Percentiles rank a stretch among this genome's conserved stretches.
phyloP scores from a whole-genome alignment of 2,329 filamentous ascomycete species.

The Colletotrichum salicis region DNA sequence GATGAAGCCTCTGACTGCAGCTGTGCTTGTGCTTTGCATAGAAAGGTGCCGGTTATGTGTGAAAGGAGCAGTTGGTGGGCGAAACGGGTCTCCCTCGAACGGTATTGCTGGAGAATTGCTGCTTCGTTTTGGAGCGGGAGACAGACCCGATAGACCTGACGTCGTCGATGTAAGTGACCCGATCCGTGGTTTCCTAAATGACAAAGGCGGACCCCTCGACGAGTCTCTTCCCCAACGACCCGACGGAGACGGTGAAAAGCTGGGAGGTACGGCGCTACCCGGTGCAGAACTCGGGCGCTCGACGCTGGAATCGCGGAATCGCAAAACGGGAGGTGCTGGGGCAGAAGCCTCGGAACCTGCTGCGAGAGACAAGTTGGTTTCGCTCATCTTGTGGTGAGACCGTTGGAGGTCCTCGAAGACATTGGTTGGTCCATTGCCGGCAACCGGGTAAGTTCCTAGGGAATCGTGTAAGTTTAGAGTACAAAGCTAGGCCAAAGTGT shows the following conservation, averaged over 20 bases:
- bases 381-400: slow-evolving; percentile 43
- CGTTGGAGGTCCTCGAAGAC: slow-evolving; percentile 49
- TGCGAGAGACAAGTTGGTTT: slow-evolving; percentile 38
- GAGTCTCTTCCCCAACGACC: slow-evolving; percentile 34
- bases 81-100: slow-evolving; percentile 19
- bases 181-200: slow-evolving; percentile 32
- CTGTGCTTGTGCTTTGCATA: slow-evolving; percentile 43
- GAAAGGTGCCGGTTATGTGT: slow-evolving; percentile 45
- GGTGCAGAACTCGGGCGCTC: slow-evolving; percentile 53
- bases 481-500: neutral
- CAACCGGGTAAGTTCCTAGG: slow-evolving; percentile 52
- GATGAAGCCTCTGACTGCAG: slow-evolving; percentile 49
- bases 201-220: slow-evolving; percentile 34
- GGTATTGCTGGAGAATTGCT: slow-evolving; percentile 1
- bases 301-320: slow-evolving; percentile 41
- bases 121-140: slow-evolving; percentile 9
- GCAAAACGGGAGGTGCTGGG: slow-evolving; percentile 44
- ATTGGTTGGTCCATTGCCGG: slow-evolving; percentile 51
- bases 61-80: slow-evolving; percentile 38
- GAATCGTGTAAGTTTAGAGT: slow-evolving; percentile 15
- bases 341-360: slow-evolving; percentile 41
- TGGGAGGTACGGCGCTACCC: slow-evolving; percentile 27
- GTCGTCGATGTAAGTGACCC: slow-evolving; percentile 21
- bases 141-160: slow-evolving; percentile 1
- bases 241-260: slow-evolving; percentile 8